Percentiles rank a stretch among this genome's conserved stretches.
Evolutionary conservation across 768 basidiomycete genomes (phyloP).

Genomic region (Hygrophoropsis aurantiaca): DNA sequence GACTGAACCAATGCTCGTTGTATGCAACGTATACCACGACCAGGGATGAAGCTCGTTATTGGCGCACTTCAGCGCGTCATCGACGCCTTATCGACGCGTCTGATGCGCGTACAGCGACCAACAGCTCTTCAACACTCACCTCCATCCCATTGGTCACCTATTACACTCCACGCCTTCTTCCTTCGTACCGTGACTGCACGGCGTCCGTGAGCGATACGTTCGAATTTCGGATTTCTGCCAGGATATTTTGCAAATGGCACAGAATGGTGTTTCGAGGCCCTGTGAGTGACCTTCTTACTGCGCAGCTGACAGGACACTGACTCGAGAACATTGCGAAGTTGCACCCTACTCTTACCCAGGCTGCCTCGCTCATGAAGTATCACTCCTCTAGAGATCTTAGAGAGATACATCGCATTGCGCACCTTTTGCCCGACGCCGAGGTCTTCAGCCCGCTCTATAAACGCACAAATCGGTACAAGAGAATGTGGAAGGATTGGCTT

Average conservation of each 20-base stretch:
- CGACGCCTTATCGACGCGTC: slow-evolving; percentile 25
- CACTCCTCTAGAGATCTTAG: slow-evolving; percentile 37
- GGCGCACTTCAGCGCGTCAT: slow-evolving; percentile 27
- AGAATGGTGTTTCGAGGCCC: slow-evolving; percentile 41
- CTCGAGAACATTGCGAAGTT: slow-evolving; percentile 18
- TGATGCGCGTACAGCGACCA: slow-evolving; percentile 4
- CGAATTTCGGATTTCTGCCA: slow-evolving; percentile 31
- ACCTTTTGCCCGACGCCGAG: slow-evolving; percentile 36
- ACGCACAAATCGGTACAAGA: slow-evolving; percentile 28
- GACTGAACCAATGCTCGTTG: too few relatives aligned
- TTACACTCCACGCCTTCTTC: slow-evolving; percentile 39
- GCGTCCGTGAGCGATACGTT: not conserved
- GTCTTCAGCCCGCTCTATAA: slow-evolving; percentile 27
- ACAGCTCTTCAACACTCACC: not conserved
- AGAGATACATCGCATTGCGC: slow-evolving; percentile 42
- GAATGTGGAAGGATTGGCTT: slow-evolving; percentile 42
- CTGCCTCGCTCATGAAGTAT: slow-evolving; percentile 30
- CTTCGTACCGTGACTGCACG: slow-evolving; percentile 32
- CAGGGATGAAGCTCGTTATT: slow-evolving; percentile 28
- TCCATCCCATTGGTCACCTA: slow-evolving; percentile 30
- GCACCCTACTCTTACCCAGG: slow-evolving; percentile 36
- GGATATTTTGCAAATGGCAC: slow-evolving; percentile 46
- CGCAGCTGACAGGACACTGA: not conserved
- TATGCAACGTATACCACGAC: slow-evolving; percentile 20
- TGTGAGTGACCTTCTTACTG: slow-evolving; percentile 27